Percentiles rank a stretch among this genome's conserved stretches.
phyloP scores from a whole-genome alignment of 148 eudicot genomes.

The Pharnaceum exiguum region DNA sequence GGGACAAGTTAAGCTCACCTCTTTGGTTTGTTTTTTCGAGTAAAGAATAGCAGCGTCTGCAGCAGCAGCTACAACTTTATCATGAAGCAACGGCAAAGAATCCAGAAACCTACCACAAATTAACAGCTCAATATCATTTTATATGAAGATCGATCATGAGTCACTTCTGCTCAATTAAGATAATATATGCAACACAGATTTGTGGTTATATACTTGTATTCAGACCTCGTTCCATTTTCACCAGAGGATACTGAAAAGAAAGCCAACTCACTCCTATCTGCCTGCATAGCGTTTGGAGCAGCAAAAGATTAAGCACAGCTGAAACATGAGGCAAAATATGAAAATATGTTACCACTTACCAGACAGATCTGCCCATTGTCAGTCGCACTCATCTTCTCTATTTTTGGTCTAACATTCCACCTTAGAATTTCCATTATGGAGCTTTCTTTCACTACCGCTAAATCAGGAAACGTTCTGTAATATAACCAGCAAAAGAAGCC shows the following conservation, averaged over 20 bases:
- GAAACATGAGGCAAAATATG: background rate
- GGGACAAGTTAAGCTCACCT: conserved; percentile 31
- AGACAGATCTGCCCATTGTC: conserved; percentile 50
- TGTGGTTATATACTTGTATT: background rate
- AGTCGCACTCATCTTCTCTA: conserved; percentile 50
- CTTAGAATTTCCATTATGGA: conserved; percentile 41
- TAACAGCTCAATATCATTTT: background rate
- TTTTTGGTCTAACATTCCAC: conserved; percentile 56
- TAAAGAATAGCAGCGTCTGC: conserved; percentile 51
- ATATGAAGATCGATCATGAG: background rate
- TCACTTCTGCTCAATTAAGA: background rate
- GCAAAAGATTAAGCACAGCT: background rate
- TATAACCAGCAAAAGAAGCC: background rate
- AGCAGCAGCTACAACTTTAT: conserved; percentile 82
- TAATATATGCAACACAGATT: background rate
- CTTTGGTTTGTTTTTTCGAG: conserved; percentile 49
- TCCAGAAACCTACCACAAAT: conserved; percentile 39
- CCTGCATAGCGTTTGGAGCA: conserved; percentile 24
- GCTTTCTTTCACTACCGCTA: conserved; percentile 38
- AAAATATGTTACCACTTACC: conserved; percentile 30
- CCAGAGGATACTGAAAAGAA: conserved; percentile 47
- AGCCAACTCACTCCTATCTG: conserved; percentile 63
- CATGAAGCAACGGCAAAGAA: conserved; percentile 70
- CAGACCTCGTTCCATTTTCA: conserved; percentile 50
- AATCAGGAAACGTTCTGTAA: conserved; percentile 54